A percentile compares a stretch with the other conserved stretches of the same genome.
These are phyloP conservation scores for Trypanosoma theileri DNA, from an alignment of 208 protist species.

Conservation along the genomic window DNA sequence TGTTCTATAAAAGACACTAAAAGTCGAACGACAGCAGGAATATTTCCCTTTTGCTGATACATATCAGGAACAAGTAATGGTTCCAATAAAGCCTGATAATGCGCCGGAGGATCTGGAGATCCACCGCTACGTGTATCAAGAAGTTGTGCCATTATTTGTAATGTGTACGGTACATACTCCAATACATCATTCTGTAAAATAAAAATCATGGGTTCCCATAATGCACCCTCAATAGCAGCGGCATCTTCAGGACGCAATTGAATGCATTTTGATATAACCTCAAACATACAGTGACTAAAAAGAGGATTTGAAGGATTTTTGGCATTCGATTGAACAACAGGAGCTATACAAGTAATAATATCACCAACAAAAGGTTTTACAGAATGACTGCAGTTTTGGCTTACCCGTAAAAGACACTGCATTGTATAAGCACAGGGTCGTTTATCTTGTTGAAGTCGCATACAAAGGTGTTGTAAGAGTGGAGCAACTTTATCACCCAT, in stretches of 20 bases:
- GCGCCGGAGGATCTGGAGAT: constrained; percentile 36
- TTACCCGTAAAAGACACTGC: constrained; percentile 90
- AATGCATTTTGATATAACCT: constrained; percentile 92
- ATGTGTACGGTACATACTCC: constrained; percentile 96
- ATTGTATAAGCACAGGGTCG: constrained; percentile 90
- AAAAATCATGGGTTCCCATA: constrained; percentile 86
- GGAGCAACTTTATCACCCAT: constrained; percentile 48
- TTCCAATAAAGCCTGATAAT: constrained; percentile 61
- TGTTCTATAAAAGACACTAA: constrained; percentile 73
- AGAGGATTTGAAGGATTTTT: constrained; percentile 93
- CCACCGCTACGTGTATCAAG: constrained; percentile 72
- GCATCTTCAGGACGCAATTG: constrained; percentile 48
- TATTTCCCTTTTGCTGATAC: constrained; percentile 69
- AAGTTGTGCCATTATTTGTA: constrained; percentile 95
- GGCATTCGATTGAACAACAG: constrained; percentile 52
- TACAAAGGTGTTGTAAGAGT: constrained; percentile 90
- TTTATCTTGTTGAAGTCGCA: constrained; percentile 41
- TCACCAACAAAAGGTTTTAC: constrained; percentile 59
- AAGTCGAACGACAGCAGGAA: constrained; percentile 81
- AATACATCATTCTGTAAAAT: constrained; percentile 91
- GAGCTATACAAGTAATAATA: constrained; percentile 53
- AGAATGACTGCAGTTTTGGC: constrained; percentile 40
- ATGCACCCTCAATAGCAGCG: constrained; percentile 65
- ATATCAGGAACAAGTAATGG: constrained; percentile 64
- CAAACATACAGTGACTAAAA: constrained; percentile 97